These are phyloP conservation scores for Trichoderma aggressivum DNA, from an alignment of 2,329 filamentous ascomycete species.

Conservation along the genomic window DNA sequence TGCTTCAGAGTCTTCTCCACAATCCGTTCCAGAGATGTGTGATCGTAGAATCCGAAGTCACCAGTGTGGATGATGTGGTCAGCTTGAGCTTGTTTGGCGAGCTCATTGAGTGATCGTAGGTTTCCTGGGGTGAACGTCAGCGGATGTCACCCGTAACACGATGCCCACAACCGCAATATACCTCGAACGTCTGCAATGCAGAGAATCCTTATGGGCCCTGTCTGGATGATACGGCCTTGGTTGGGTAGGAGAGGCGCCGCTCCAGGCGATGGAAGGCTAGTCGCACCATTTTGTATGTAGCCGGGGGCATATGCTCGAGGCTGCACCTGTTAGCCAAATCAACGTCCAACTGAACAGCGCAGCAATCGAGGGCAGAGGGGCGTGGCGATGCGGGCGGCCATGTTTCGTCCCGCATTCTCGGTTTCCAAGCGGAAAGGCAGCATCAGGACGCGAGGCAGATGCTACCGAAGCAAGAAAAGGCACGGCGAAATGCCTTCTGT, in stretches of 20 bases:
- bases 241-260: constrained; percentile 64
- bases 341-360: not conserved
- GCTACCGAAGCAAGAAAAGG: not conserved
- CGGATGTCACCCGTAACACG: not conserved
- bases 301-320: constrained; percentile 47
- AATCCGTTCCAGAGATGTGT: constrained; percentile 91
- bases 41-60: constrained; percentile 98
- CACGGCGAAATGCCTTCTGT: not conserved
- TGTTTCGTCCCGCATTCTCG: not conserved
- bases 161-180: constrained; percentile 31
- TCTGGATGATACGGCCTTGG: constrained; percentile 64
- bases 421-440: not conserved
- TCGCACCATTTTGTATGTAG: constrained; percentile 63
- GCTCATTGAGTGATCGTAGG: constrained; percentile 89
- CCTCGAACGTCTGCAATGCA: constrained; percentile 72
- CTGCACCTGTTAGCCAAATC: constrained; percentile 31
- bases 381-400: not conserved
- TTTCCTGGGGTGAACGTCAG: constrained; percentile 64
- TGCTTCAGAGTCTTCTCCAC: constrained; percentile 98
- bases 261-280: constrained; percentile 52
- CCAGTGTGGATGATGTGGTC: constrained; percentile 98
- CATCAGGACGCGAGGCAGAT: not conserved
- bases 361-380: not conserved
- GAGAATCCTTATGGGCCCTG: constrained; percentile 62
- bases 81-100: constrained; percentile 89